A percentile compares a stretch with the other conserved stretches of the same genome.
These are phyloP conservation scores for Irpex sp. DNA, from an alignment of 1,284 basidiomycete genomes.

Conservation along the genomic window DNA sequence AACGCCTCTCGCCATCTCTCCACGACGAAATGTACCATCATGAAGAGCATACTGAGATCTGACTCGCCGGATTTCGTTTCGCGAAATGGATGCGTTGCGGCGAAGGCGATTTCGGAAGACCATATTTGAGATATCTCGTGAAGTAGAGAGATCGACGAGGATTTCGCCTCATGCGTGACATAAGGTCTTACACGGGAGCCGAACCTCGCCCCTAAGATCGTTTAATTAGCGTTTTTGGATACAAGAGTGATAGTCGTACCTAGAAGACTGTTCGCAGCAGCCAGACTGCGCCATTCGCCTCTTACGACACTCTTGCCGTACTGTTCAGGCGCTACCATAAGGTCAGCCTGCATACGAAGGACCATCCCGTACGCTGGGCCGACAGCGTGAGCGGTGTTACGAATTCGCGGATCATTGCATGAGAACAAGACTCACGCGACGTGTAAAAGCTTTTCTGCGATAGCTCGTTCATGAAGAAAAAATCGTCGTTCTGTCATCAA, in stretches of 20 bases:
- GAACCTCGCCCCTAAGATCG: slow-evolving; percentile 30
- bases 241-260: slow-evolving; percentile 14
- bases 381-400: neutral
- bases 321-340: slow-evolving; percentile 21
- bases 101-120: slow-evolving; percentile 25
- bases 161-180: slow-evolving; percentile 35
- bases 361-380: slow-evolving; percentile 28
- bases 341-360: slow-evolving; percentile 24
- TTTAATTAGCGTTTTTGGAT: neutral
- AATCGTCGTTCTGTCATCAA: slow-evolving; percentile 25
- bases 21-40: slow-evolving; percentile 32
- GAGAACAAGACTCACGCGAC: slow-evolving; percentile 17
- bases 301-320: slow-evolving; percentile 14
- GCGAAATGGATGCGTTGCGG: slow-evolving; percentile 32
- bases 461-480: slow-evolving; percentile 21
- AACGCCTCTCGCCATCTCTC: slow-evolving; percentile 39
- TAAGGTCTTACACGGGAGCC: slow-evolving; percentile 35
- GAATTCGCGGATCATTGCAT: no score
- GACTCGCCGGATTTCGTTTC: slow-evolving; percentile 25
- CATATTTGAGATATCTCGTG: slow-evolving; percentile 28
- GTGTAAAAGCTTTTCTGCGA: slow-evolving; percentile 26
- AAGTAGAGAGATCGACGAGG: slow-evolving; percentile 29
- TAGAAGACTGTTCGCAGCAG: slow-evolving; percentile 23
- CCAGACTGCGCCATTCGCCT: slow-evolving; percentile 33
- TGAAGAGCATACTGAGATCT: slow-evolving; percentile 32